phyloP scores from a whole-genome alignment of 192 early-diverging fungal genomes.

The Coemansia sp. region DNA sequence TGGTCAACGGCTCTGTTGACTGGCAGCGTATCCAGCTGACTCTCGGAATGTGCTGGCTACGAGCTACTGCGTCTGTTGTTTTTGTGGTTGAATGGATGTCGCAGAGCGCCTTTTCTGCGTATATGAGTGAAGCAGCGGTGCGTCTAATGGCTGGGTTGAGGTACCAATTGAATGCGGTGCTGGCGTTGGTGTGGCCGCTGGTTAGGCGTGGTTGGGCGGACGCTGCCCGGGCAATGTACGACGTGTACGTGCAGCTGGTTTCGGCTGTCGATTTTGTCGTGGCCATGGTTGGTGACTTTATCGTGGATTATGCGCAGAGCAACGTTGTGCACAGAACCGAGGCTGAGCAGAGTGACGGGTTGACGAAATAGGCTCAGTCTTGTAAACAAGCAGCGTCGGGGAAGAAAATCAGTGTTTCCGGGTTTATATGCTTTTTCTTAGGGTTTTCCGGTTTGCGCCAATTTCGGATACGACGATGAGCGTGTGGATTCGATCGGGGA shows the following conservation, averaged over 20 bases:
- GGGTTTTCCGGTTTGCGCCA: too few species aligned
- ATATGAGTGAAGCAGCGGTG: not conserved
- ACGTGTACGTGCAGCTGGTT: slow-evolving; percentile 33
- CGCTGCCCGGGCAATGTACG: slow-evolving; percentile 25
- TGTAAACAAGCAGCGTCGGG: too few species aligned
- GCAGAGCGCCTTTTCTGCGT: not conserved
- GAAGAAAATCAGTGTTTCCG: too few species aligned
- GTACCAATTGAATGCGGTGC: not conserved
- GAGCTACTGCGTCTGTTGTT: not conserved
- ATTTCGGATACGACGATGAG: too few species aligned
- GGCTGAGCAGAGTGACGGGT: not conserved
- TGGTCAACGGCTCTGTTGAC: not conserved
- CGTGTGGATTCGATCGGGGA: too few species aligned
- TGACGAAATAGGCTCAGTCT: not conserved
- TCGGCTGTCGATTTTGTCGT: slow-evolving; percentile 22
- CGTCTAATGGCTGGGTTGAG: not conserved
- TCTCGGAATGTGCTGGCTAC: not conserved
- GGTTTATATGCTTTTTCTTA: too few species aligned
- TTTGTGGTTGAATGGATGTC: not conserved
- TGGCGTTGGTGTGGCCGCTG: slow-evolving; percentile 23
- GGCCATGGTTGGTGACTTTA: slow-evolving; percentile 28
- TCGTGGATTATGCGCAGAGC: slow-evolving; percentile 36
- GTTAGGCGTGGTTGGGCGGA: slow-evolving; percentile 20
- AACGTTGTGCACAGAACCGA: slow-evolving; percentile 20
- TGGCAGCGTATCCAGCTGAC: not conserved